Evolutionary conservation across 1,139 yeast genomes (phyloP).

Genomic region (Eremothecium cymbalariae): DNA sequence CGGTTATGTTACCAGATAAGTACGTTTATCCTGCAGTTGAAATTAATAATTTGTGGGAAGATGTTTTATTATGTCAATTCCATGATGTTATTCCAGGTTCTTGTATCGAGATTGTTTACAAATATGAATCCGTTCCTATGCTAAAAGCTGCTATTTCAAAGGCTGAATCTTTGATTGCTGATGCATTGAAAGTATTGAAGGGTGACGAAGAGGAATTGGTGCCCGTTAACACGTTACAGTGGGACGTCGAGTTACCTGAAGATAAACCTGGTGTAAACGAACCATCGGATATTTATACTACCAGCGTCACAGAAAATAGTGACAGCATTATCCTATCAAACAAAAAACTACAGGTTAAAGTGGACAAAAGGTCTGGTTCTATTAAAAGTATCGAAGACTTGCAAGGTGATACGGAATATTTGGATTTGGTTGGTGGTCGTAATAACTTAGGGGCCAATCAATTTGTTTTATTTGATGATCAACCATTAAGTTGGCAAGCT

Average conservation of each 20-base stretch:
- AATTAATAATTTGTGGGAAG: slow-evolving; percentile 74
- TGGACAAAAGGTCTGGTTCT: slow-evolving; percentile 51
- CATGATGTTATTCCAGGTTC: slow-evolving; percentile 97
- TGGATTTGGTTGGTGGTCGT: slow-evolving; percentile 47
- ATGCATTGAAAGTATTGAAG: slow-evolving; percentile 42
- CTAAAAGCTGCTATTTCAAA: slow-evolving; percentile 47
- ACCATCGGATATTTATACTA: background rate
- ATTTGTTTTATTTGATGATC: slow-evolving; percentile 73
- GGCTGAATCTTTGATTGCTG: slow-evolving; percentile 45
- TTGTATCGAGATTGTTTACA: slow-evolving; percentile 88
- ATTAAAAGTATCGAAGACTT: slow-evolving; percentile 61
- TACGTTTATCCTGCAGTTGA: slow-evolving; percentile 66
- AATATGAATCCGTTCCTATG: slow-evolving; percentile 84
- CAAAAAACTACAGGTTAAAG: slow-evolving; percentile 48
- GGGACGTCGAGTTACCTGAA: background rate
- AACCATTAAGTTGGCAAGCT: slow-evolving; percentile 86
- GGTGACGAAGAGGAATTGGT: slow-evolving; percentile 12
- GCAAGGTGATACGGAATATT: slow-evolving; percentile 53
- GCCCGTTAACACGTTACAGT: slow-evolving; percentile 35
- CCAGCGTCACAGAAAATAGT: slow-evolving; percentile 10
- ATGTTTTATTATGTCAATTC: slow-evolving; percentile 82
- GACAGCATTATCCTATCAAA: slow-evolving; percentile 41
- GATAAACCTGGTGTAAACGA: background rate
- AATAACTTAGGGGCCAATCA: slow-evolving; percentile 63
- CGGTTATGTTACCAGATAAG: slow-evolving; percentile 39